These are phyloP conservation scores for Elsinoe fawcettii DNA, from an alignment of 2,329 filamentous ascomycete species.

Conservation along the genomic window DNA sequence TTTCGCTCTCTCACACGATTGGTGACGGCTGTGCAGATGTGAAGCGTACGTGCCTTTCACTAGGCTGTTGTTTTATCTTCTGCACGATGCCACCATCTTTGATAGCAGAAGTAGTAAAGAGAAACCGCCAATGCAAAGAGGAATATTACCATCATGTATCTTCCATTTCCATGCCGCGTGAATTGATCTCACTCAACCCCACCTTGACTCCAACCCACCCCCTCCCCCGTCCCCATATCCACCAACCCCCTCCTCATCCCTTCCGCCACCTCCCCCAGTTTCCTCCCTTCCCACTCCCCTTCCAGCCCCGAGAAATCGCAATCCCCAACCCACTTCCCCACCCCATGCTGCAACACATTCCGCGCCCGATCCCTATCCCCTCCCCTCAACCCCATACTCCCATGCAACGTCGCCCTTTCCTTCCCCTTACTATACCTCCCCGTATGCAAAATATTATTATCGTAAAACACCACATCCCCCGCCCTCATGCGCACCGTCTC, in stretches of 20 bases:
- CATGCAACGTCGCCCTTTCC: conserved; percentile 65
- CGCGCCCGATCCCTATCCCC: conserved; percentile 53
- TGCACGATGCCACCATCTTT: background rate
- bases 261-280: conserved; percentile 42
- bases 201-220: conserved; percentile 39
- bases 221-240: conserved; percentile 52
- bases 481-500: conserved; percentile 58
- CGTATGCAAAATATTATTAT: conserved; percentile 79
- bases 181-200: background rate
- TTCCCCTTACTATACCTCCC: conserved; percentile 54
- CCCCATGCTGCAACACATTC: conserved; percentile 68
- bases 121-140: conserved; percentile 1
- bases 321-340: conserved; percentile 56
- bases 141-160: conserved; percentile 5
- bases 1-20: background rate
- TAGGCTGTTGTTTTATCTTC: background rate
- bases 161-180: background rate
- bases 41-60: background rate
- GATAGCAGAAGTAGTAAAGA: background rate
- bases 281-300: conserved; percentile 33
- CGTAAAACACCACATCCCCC: conserved; percentile 79
- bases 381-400: conserved; percentile 56
- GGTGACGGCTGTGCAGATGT: background rate
- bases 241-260: conserved; percentile 58
- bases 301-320: conserved; percentile 48